Percentiles rank a stretch among this genome's conserved stretches.
These are phyloP conservation scores for Penicillium sp. DNA, from an alignment of 2,329 filamentous ascomycete species.

Conservation along the genomic window DNA sequence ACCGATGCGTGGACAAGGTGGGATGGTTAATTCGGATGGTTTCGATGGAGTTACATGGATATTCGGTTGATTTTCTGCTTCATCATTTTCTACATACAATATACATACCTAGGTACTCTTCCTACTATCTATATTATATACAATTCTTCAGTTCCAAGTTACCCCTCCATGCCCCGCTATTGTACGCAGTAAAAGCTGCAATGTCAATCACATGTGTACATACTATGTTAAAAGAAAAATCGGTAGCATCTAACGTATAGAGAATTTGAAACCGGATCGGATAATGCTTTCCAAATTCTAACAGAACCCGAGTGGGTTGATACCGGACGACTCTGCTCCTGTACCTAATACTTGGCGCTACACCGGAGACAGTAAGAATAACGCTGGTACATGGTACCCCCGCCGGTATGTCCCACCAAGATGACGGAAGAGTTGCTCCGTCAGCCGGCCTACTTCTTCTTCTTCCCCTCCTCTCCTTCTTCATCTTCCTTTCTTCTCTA, in stretches of 20 bases:
- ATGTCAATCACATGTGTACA: background rate
- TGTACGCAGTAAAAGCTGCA: constrained; percentile 7
- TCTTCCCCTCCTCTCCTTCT: constrained; percentile 25
- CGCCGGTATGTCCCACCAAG: constrained; percentile 25
- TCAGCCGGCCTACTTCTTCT: constrained; percentile 28
- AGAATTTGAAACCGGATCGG: constrained; percentile 11
- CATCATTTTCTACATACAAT: background rate
- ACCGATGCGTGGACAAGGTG: constrained; percentile 22
- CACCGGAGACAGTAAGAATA: constrained; percentile 17
- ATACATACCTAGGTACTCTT: background rate
- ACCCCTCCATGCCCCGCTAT: constrained; percentile 24
- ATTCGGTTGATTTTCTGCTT: background rate
- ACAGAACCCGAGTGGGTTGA: constrained; percentile 25
- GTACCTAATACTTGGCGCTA: constrained; percentile 22
- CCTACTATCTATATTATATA: background rate
- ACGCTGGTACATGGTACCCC: constrained; percentile 13
- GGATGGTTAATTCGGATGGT: background rate
- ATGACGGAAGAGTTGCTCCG: constrained; percentile 39
- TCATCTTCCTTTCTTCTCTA: constrained; percentile 23
- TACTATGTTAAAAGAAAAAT: background rate
- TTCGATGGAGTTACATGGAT: background rate
- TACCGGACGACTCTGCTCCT: constrained; percentile 40
- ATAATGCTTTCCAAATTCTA: constrained; percentile 13
- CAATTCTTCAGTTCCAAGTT: background rate
- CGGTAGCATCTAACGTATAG: background rate